Percentiles rank a stretch among this genome's conserved stretches.
phyloP scores from a whole-genome alignment of 345 rosid genomes.

The Eucalyptus urophylla region DNA sequence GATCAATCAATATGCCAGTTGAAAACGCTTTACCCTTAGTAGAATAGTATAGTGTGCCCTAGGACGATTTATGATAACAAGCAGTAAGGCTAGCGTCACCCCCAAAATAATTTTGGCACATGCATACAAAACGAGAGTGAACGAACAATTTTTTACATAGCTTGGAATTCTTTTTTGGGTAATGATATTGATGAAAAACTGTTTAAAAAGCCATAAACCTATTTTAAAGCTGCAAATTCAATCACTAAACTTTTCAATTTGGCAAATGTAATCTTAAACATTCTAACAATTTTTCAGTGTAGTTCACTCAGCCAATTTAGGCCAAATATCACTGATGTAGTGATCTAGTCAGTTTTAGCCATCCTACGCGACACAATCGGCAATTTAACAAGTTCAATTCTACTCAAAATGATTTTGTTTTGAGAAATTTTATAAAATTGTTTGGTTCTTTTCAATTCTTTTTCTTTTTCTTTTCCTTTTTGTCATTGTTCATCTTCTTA shows the following conservation, averaged over 20 bases:
- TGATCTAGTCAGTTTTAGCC: fast-evolving
- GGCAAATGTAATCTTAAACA: background rate
- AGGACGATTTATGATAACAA: too few relatives aligned
- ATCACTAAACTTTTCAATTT: background rate
- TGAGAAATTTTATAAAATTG: background rate
- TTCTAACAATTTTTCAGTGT: too few relatives aligned
- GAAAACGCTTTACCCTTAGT: too few relatives aligned
- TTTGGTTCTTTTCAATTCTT: too few relatives aligned
- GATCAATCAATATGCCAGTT: too few relatives aligned
- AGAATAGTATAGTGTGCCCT: too few relatives aligned
- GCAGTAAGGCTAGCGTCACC: background rate
- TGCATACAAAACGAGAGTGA: too few relatives aligned
- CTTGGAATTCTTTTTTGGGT: background rate
- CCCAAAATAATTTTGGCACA: background rate
- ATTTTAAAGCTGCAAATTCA: too few relatives aligned
- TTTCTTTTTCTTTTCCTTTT: background rate
- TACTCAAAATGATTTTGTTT: background rate
- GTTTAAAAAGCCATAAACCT: background rate
- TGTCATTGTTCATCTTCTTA: background rate
- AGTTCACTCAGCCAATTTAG: fast-evolving
- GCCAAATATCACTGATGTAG: fast-evolving
- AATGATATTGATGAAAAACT: background rate
- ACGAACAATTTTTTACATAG: too few relatives aligned
- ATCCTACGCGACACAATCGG: fast-evolving
- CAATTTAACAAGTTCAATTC: background rate